A percentile compares a stretch with the other conserved stretches of the same genome.
phyloP scores from a whole-genome alignment of 305 asterid species.

The Plantago rigida region DNA sequence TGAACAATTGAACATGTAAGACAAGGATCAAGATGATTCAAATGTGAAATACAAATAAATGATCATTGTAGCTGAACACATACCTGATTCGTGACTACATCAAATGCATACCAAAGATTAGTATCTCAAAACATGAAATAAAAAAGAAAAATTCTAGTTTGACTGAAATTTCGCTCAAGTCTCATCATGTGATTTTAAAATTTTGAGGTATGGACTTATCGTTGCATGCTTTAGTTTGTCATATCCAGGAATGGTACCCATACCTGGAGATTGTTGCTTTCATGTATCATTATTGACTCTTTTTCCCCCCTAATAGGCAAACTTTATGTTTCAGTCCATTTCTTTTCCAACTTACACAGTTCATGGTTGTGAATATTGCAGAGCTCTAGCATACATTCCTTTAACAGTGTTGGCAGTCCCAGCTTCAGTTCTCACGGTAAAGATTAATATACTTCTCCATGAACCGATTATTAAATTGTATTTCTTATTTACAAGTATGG shows the following conservation, averaged over 20 bases:
- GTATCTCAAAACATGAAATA: no score
- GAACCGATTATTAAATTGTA: constrained; percentile 3
- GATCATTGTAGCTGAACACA: no score
- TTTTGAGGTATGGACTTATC: constrained; percentile 9
- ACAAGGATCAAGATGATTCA: no score
- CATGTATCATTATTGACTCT: background rate
- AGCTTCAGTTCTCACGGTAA: constrained; percentile 88
- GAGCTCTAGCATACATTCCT: constrained; percentile 94
- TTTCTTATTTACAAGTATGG: constrained; percentile 6
- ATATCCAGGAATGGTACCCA: background rate
- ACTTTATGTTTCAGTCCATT: background rate
- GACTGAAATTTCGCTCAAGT: background rate
- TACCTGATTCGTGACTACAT: no score
- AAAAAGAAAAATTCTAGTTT: background rate
- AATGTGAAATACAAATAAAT: no score
- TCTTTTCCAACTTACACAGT: background rate
- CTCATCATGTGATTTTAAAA: background rate
- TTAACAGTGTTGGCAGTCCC: constrained; percentile 92
- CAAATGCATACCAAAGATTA: no score
- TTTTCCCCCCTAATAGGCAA: background rate
- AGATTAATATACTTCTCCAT: constrained; percentile 21
- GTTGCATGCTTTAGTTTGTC: background rate
- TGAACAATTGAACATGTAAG: no score
- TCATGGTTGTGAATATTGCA: constrained; percentile 33
- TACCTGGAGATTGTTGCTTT: background rate